Base-by-base conservation (phyloP, 2,329 filamentous ascomycete species). In the Penicillium sp. region DNA sequence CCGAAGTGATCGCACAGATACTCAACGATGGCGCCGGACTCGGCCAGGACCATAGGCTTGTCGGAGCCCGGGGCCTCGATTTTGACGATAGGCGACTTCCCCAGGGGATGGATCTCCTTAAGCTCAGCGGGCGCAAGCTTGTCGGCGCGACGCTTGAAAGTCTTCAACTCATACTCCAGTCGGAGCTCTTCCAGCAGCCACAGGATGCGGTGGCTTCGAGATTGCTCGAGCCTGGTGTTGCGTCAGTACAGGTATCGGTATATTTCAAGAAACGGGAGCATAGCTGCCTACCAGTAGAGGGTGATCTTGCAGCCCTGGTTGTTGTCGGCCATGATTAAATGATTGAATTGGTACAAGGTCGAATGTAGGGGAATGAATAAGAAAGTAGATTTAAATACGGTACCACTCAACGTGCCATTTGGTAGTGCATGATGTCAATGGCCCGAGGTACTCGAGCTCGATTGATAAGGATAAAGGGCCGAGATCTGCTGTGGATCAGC, bases 131-230 rank as follows among this genome's bases (percentile, higher is more conserved):
- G 89, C 1, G 92, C 92, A n/a, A 89, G 77, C 61, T 77, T 80
- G 49, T 86, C 81, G 51, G 72, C 63, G 35, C 70, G 69, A 33
- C 92, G 86, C 70, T 89, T 90, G 79, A 88, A 94, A 48, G 87
- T 80, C 65, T 92, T 84, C 51, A 96, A 74, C 55, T 92, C 83
- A 73, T 95, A 96, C 25, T 86, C 80, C 30, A 95, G 71, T 39
- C 87, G 80, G 55, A 94, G 84, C 71, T 92, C 90, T 69, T 94
- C 89, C 39, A 95, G 81, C 6, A 95, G 84, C 89, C 89, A 95
- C 40, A 94, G 76, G 52, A 92, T 87, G 56, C 89, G 85, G 71
- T 95, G 89, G 11, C 89, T 84, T 61, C 91, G 88, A 50, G 90
- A 95, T 62, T 87, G 79, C 62, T 92, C 83, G 54, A 95, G 86